phyloP scores from a whole-genome alignment of 2,329 filamentous ascomycete genomes.

The Sporothrix protearum region DNA sequence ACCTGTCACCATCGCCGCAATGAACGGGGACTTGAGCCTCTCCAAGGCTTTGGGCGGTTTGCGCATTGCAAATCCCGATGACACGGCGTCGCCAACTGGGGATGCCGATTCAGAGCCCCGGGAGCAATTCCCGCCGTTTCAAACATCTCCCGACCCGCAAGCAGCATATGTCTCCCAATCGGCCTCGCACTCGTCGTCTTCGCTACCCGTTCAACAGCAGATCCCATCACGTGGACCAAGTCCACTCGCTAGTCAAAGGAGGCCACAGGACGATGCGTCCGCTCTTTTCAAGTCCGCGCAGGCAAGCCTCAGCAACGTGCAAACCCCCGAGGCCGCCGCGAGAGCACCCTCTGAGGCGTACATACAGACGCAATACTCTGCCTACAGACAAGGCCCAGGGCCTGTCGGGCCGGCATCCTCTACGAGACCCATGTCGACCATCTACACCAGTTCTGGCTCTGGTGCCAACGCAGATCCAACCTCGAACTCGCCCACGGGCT shows the following conservation, averaged over 20 bases:
- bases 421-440: slow-evolving; percentile 36
- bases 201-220: slow-evolving; percentile 17
- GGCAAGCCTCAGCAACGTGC: slow-evolving; percentile 30
- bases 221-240: slow-evolving; percentile 25
- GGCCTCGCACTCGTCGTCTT: slow-evolving; percentile 7
- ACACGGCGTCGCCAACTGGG: slow-evolving; percentile 36
- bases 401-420: slow-evolving; percentile 23
- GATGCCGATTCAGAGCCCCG: slow-evolving; percentile 1
- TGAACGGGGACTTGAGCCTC: slow-evolving; percentile 91
- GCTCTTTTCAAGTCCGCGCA: slow-evolving; percentile 32
- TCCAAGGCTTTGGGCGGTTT: slow-evolving; percentile 89
- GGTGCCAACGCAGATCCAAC: slow-evolving; percentile 36
- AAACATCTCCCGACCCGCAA: slow-evolving; percentile 14
- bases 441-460: slow-evolving; percentile 33
- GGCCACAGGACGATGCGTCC: slow-evolving; percentile 26
- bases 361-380: slow-evolving; percentile 25
- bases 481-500: slow-evolving; percentile 20
- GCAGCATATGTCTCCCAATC: slow-evolving; percentile 10
- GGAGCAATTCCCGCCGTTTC: slow-evolving; percentile 7
- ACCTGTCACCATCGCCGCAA: slow-evolving; percentile 41
- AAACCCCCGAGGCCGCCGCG: slow-evolving; percentile 24
- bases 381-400: slow-evolving; percentile 24
- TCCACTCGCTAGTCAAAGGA: slow-evolving; percentile 9
- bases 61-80: slow-evolving; percentile 94
- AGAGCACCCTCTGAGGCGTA: slow-evolving; percentile 22